Evolutionary conservation across 106 monocot species (phyloP).

Genomic region (Posidonia australis): DNA sequence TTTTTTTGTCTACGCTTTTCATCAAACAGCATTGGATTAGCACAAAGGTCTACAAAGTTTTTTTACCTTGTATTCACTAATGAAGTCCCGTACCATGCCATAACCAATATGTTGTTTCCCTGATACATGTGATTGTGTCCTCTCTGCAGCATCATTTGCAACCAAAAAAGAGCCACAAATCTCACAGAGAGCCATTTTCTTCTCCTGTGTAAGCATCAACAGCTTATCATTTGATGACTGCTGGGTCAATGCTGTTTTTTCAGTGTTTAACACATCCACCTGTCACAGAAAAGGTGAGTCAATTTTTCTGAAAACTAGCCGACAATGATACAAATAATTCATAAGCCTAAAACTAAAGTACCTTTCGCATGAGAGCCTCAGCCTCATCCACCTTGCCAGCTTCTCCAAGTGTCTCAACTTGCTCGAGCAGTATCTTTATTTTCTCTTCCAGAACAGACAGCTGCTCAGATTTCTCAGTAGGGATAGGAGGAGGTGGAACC

Average conservation of each 20-base stretch:
- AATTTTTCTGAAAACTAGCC: neutral
- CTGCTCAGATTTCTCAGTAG: slow-evolving; percentile 69
- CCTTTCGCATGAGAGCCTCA: slow-evolving; percentile 97
- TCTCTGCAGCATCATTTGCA: slow-evolving; percentile 94
- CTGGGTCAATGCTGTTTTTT: slow-evolving; percentile 59
- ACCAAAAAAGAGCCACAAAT: slow-evolving; percentile 95
- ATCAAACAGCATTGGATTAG: neutral
- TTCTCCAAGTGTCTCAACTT: slow-evolving; percentile 91
- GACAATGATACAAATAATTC: neutral
- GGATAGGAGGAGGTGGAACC: slow-evolving; percentile 30
- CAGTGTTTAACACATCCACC: slow-evolving; percentile 84
- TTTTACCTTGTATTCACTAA: slow-evolving; percentile 70
- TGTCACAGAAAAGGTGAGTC: slow-evolving; percentile 12
- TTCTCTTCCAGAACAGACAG: slow-evolving; percentile 67
- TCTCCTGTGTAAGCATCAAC: slow-evolving; percentile 74
- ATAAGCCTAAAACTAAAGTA: slow-evolving; percentile 3
- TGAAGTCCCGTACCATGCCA: slow-evolving; percentile 92
- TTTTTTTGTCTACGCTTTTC: neutral
- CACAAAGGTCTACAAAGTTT: neutral
- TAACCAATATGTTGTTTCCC: slow-evolving; percentile 99
- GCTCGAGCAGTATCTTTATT: slow-evolving; percentile 85
- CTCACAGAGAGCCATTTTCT: slow-evolving; percentile 99
- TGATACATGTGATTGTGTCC: slow-evolving; percentile 89
- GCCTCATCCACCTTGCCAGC: slow-evolving; percentile 98
- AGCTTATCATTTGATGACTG: slow-evolving; percentile 52